Conservation (phyloP, 129 eudicot genomes). For the Lonicera japonica region DNA sequence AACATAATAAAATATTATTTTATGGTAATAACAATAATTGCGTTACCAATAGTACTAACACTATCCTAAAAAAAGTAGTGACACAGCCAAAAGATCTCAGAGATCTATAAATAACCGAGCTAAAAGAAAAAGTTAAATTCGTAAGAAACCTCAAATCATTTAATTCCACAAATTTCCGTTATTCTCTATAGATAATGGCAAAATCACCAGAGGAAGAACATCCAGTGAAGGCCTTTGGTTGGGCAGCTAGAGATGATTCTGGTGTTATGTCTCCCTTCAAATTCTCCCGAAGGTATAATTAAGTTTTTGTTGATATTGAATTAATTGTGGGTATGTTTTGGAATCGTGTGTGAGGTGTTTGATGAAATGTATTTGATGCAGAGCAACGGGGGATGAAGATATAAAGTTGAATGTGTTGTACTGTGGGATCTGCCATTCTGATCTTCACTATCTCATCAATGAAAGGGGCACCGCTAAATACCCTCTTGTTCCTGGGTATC, state of each 20-base stretch:
- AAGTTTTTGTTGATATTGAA: no score
- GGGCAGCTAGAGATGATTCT: constrained; percentile 46
- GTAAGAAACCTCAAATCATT: no score
- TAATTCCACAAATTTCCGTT: no score
- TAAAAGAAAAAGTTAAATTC: no score
- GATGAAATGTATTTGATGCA: no score
- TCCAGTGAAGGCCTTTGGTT: constrained; percentile 52
- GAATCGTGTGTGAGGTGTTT: not conserved
- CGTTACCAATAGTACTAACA: no score
- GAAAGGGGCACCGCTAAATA: constrained; percentile 8
- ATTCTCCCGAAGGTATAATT: constrained; percentile 61
- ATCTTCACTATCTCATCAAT: constrained; percentile 17
- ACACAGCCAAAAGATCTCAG: no score
- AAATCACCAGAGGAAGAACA: constrained; percentile 38
- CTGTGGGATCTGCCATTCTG: constrained; percentile 23
- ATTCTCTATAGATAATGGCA: no score
- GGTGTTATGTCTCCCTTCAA: constrained; percentile 42
- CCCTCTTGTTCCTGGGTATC: constrained; percentile 6
- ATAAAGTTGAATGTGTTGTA: constrained; percentile 30
- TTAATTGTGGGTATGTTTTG: not conserved
- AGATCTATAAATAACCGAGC: no score
- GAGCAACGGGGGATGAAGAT: constrained; percentile 33
- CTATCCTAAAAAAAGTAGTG: no score
- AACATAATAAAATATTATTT: no score
- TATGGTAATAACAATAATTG: no score